Conservation (phyloP, 306 rosid species). For the Dalbergia cultrata region DNA sequence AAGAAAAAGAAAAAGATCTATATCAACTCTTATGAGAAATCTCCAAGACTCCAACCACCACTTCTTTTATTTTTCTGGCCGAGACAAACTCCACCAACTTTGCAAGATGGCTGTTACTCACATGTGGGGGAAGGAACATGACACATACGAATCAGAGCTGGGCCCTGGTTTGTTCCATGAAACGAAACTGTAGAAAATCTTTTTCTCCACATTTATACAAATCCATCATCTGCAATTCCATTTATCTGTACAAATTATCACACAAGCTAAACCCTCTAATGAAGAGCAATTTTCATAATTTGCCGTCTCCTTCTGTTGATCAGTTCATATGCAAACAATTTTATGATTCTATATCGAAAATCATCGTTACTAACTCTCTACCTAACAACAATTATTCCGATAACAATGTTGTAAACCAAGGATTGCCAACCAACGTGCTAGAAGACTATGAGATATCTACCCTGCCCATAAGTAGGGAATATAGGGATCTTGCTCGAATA, state of each 20-base stretch:
- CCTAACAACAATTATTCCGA: too few species aligned
- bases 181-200: background rate
- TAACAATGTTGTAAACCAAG: too few species aligned
- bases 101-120: background rate
- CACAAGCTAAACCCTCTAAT: background rate
- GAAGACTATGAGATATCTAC: too few species aligned
- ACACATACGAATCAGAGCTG: background rate
- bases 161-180: background rate
- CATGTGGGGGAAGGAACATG: background rate
- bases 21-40: background rate
- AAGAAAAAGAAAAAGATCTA: too few species aligned
- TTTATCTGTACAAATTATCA: background rate
- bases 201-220: background rate
- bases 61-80: background rate
- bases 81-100: constrained; percentile 4
- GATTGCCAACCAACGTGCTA: too few species aligned
- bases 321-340: too few species aligned
- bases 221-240: background rate
- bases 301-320: too few species aligned
- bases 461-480: too few species aligned
- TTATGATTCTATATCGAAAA: too few species aligned
- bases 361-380: too few species aligned
- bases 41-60: background rate
- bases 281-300: too few species aligned
- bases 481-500: too few species aligned